Evolutionary conservation across 257 asterid species (phyloP).

Genomic region (Solanum paucissectum): DNA sequence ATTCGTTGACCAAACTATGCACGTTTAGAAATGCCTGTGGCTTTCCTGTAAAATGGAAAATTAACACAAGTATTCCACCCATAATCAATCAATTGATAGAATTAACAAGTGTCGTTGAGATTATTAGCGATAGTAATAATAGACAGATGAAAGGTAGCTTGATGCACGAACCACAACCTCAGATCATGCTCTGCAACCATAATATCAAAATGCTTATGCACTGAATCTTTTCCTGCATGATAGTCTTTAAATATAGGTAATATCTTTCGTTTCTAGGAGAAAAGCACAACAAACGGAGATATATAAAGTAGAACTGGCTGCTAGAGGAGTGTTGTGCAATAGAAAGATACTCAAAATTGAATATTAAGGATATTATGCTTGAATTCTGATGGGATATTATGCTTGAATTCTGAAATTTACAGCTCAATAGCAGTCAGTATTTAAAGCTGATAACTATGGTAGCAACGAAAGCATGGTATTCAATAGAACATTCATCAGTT

Average conservation of each 20-base stretch:
- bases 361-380: neutral
- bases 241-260: too few relatives aligned
- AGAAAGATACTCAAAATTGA: neutral
- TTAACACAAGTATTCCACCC: too few relatives aligned
- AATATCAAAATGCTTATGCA: neutral
- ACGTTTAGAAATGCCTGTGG: too few relatives aligned
- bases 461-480: conserved; percentile 81
- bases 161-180: neutral
- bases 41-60: too few relatives aligned
- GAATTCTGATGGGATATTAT: too few relatives aligned
- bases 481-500: conserved; percentile 83
- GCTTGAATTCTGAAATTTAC: too few relatives aligned
- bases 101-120: conserved; percentile 1
- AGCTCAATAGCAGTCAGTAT: neutral
- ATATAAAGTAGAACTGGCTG: too few relatives aligned
- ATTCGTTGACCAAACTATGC: neutral
- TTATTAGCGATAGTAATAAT: conserved; percentile 57
- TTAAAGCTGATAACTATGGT: conserved; percentile 80
- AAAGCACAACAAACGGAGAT: too few relatives aligned
- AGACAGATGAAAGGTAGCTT: neutral
- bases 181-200: neutral
- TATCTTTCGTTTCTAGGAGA: too few relatives aligned
- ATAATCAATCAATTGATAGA: too few relatives aligned
- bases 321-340: neutral
- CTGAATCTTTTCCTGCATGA: neutral